Evolutionary conservation across 2,329 filamentous ascomycete genomes (phyloP).

Genomic region (Monilinia aucupariae): DNA sequence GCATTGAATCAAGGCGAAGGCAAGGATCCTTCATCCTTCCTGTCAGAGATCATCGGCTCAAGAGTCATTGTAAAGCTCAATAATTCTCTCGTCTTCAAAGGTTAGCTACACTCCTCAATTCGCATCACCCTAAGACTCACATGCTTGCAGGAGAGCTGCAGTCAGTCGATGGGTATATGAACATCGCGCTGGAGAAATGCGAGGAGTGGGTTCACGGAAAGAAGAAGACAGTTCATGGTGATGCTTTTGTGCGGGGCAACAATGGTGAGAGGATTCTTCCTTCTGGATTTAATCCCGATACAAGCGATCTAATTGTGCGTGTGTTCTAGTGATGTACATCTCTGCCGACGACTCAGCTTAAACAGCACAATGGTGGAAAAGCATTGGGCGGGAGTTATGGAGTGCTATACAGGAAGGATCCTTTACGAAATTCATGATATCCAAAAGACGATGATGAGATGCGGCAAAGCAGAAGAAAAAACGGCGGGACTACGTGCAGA

Average conservation of each 20-base stretch:
- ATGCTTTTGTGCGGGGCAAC: conserved; percentile 93
- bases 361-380: conserved; percentile 10
- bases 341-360: conserved; percentile 30
- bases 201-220: conserved; percentile 85
- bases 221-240: conserved; percentile 78
- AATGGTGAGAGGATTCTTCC: conserved; percentile 59
- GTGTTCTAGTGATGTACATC: conserved; percentile 34
- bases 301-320: conserved; percentile 10
- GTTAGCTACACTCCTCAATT: conserved; percentile 42
- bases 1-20: conserved; percentile 57
- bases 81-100: conserved; percentile 97
- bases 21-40: conserved; percentile 88
- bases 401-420: conserved; percentile 15
- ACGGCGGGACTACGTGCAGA: not conserved
- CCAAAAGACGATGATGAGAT: conserved; percentile 8
- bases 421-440: conserved; percentile 22
- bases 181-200: conserved; percentile 95
- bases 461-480: not conserved
- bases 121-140: conserved; percentile 19
- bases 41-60: conserved; percentile 90
- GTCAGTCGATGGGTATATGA: conserved; percentile 99
- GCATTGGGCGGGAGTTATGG: conserved; percentile 18
- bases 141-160: conserved; percentile 71
- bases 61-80: conserved; percentile 96
- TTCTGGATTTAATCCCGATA: not conserved